Evolutionary conservation across 768 basidiomycete species (phyloP).

Genomic region (Hygrophoropsis aurantiaca): DNA sequence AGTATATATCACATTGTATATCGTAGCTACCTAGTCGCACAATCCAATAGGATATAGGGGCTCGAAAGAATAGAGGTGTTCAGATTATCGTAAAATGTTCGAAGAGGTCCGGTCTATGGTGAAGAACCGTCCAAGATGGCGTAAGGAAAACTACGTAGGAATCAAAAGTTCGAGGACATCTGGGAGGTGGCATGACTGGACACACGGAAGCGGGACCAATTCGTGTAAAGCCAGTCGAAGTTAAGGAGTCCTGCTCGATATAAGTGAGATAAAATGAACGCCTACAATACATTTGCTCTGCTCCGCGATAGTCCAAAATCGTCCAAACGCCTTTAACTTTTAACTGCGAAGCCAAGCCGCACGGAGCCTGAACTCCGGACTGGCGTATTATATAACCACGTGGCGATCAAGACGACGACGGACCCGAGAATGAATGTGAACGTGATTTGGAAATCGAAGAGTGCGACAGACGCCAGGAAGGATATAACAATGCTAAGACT

Average conservation of each 20-base stretch:
- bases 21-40: slow-evolving; percentile 18
- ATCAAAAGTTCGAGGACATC: slow-evolving; percentile 12
- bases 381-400: slow-evolving; percentile 88
- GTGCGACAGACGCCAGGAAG: slow-evolving; percentile 86
- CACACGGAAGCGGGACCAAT: no score
- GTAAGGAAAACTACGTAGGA: slow-evolving; percentile 17
- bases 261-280: neutral
- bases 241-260: slow-evolving; percentile 1
- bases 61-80: slow-evolving; percentile 11
- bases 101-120: slow-evolving; percentile 24
- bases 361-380: slow-evolving; percentile 32
- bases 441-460: slow-evolving; percentile 89
- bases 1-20: slow-evolving; percentile 29
- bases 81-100: slow-evolving; percentile 21
- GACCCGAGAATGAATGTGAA: slow-evolving; percentile 85
- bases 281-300: no score
- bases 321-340: slow-evolving; percentile 11
- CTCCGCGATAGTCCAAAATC: no score
- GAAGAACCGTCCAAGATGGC: slow-evolving; percentile 20
- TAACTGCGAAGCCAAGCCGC: slow-evolving; percentile 26
- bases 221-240: neutral
- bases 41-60: slow-evolving; percentile 8
- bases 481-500: slow-evolving; percentile 92
- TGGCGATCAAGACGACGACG: slow-evolving; percentile 79
- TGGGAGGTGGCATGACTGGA: neutral